Evolutionary conservation across 257 asterid species (phyloP).

Genomic region (Forsythia suspensa): DNA sequence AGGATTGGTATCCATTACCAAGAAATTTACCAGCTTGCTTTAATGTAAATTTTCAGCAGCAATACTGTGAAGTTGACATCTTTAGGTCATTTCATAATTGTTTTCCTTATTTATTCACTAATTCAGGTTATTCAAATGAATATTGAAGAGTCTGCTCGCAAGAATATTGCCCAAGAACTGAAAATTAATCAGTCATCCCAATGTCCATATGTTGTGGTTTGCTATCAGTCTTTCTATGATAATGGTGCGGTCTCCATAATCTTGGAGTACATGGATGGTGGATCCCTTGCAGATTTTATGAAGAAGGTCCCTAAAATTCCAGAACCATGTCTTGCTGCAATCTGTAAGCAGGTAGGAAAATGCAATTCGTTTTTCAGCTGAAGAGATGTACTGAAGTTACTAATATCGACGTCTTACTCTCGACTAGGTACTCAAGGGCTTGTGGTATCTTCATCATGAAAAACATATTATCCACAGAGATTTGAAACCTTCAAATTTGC

Average conservation of each 20-base stretch:
- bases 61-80: background rate
- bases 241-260: constrained; percentile 97
- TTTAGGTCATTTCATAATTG: background rate
- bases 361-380: background rate
- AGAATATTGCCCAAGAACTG: constrained; percentile 87
- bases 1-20: background rate
- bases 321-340: constrained; percentile 91
- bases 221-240: constrained; percentile 93
- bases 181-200: constrained; percentile 96
- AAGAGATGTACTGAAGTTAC: constrained; percentile 5
- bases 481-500: constrained; percentile 91
- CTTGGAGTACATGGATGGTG: constrained; percentile 99
- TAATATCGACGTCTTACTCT: constrained; percentile 3
- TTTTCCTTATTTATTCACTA: background rate
- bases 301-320: constrained; percentile 77
- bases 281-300: constrained; percentile 92
- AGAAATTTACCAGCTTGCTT: background rate
- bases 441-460: constrained; percentile 98
- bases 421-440: constrained; percentile 88
- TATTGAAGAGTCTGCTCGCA: constrained; percentile 79
- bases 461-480: constrained; percentile 96
- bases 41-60: background rate
- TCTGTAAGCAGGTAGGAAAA: constrained; percentile 80
- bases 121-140: constrained; percentile 97
- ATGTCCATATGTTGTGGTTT: constrained; percentile 79